phyloP scores from a whole-genome alignment of 257 asterid genomes.

The Mentha longifolia region DNA sequence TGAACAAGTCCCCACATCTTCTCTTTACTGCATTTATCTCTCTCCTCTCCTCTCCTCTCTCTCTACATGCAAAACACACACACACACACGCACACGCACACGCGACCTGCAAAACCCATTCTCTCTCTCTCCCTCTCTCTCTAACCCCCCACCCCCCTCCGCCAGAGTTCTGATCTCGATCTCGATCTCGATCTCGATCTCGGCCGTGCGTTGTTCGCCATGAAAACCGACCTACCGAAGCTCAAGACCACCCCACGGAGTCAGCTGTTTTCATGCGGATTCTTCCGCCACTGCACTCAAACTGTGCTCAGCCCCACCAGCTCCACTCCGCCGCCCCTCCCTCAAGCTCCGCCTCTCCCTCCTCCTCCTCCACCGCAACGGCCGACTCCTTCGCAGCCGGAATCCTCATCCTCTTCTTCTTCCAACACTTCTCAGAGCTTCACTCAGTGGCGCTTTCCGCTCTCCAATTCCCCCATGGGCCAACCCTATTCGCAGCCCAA shows the following conservation, averaged over 20 bases:
- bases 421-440: slow-evolving; percentile 81
- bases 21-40: slow-evolving; percentile 27
- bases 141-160: too few relatives aligned
- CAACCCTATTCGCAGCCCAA: slow-evolving; percentile 35
- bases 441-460: slow-evolving; percentile 80
- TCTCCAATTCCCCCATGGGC: slow-evolving; percentile 51
- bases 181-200: slow-evolving; percentile 18
- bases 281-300: slow-evolving; percentile 81
- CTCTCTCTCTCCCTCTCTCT: background rate
- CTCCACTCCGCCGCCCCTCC: slow-evolving; percentile 71
- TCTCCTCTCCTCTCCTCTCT: background rate
- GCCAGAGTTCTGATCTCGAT: slow-evolving; percentile 23
- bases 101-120: background rate
- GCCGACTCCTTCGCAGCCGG: slow-evolving; percentile 38
- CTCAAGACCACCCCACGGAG: slow-evolving; percentile 60
- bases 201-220: slow-evolving; percentile 15
- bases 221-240: slow-evolving; percentile 75
- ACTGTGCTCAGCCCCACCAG: slow-evolving; percentile 77
- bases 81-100: background rate
- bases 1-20: slow-evolving; percentile 37
- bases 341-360: slow-evolving; percentile 39
- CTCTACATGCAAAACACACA: slow-evolving; percentile 31
- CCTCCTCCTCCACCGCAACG: slow-evolving; percentile 24
- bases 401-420: slow-evolving; percentile 76
- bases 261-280: slow-evolving; percentile 65